Conservation (phyloP, 208 protist genomes). For the Plasmodiophora brassicae region DNA sequence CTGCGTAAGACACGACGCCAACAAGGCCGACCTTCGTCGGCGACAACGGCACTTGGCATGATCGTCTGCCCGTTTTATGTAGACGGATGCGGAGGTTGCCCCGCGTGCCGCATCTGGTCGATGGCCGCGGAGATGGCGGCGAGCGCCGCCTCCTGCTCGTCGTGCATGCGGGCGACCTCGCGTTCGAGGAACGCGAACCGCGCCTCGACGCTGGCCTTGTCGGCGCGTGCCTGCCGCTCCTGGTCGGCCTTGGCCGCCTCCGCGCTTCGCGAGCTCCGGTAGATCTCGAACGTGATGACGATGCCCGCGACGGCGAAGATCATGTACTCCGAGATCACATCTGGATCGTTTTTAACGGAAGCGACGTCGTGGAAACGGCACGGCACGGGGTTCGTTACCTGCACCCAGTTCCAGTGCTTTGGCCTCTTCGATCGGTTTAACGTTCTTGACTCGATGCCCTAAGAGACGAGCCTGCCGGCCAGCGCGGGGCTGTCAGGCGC, state of each 20-base stretch:
- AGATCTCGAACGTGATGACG: neutral
- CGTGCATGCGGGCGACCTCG: too few relatives aligned
- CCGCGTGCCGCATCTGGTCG: too few relatives aligned
- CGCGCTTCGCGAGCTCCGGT: neutral
- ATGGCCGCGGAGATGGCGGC: too few relatives aligned
- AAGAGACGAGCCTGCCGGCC: neutral
- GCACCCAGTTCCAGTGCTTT: neutral
- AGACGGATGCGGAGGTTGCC: too few relatives aligned
- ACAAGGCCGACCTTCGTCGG: too few relatives aligned
- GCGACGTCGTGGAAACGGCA: neutral
- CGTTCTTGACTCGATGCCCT: neutral
- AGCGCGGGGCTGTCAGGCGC: neutral
- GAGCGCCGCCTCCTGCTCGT: too few relatives aligned
- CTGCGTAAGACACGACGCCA: too few relatives aligned
- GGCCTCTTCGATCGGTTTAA: neutral
- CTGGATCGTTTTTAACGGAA: neutral
- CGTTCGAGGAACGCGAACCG: too few relatives aligned
- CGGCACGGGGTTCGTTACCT: too few relatives aligned
- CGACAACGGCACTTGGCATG: too few relatives aligned
- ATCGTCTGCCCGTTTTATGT: too few relatives aligned
- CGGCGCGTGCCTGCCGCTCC: neutral
- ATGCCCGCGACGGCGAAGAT: neutral
- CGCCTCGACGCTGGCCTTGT: too few relatives aligned
- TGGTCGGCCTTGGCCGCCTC: neutral
- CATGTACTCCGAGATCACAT: neutral